Base-by-base conservation (phyloP, 2,329 filamentous ascomycete species). In the Ceratocystis lukuohia region DNA sequence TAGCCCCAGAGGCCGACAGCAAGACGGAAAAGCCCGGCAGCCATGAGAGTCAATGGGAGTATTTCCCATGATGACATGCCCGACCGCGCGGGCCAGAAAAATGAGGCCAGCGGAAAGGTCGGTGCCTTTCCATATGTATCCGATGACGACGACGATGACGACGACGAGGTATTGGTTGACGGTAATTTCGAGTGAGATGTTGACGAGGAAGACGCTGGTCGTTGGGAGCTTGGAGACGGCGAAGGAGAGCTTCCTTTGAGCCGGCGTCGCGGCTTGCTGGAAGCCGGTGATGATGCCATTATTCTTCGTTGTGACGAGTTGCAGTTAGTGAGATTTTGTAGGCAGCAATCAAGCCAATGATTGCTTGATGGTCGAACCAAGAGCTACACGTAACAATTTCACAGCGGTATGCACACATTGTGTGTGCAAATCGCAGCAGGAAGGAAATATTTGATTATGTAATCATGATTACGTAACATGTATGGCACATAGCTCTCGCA, bases 1-100 rank as follows among this genome's bases (percentile, higher is more conserved):
- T 97, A 96, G 67, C 90, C 91, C 90, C 94, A 97, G 56, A 97
- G 80, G 33, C 91, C 88, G 61, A 91, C 88, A 41, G 89, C 88
- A 94, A 94, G 97, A 71, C 94, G 82, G 74, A 97, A 96, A 61
- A 99, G 81, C 22, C 91, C 92, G n/a, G 85, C 90, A 1, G 82
- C 84, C 88, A 97, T 96, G 65, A 99, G 79, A 3, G 96, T 87
- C 71, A 95, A 78, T 1, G 94, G 92, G 41, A 99, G 78, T 3
- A 93, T 83, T 72, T 96, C 85, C 93, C 94, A 97, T 88, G 93
- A 88, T 65, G 92, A 96, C 20, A 85, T 80, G 0, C 88, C 88
- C 64, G 87, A 87, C 69, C 92, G 87, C 25, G 91, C 89, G 63
- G 92, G 91, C 90, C 93, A 96, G 63, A 99, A 83, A 73, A 99